Base-by-base conservation (phyloP, 2,329 filamentous ascomycete species). In the Aureobasidium namibiae region DNA sequence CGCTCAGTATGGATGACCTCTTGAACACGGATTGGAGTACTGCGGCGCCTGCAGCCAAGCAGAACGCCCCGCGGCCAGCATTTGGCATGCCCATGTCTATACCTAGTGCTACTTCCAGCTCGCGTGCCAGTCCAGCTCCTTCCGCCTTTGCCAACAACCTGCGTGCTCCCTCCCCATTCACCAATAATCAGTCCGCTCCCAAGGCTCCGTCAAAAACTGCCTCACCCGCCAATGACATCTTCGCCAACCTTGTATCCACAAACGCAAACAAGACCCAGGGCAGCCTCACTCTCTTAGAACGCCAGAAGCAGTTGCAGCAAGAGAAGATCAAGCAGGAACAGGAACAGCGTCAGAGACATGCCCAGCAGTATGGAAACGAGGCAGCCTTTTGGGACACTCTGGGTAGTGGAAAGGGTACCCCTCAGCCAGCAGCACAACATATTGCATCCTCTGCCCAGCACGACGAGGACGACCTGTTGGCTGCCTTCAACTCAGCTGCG, bases 271-370 rank as follows among this genome's bases (percentile, higher is more conserved):
- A 85, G 70, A 64, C 75, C 57, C 82, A 80, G 31, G 87, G 85
- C 71, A 94, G 88, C 63, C 77, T 96, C 16, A 83, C 84, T 1
- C 75, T 88, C 9, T 75, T 82, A 59, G 84, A 87, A 67, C 80
- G 83, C 56, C 85, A 88, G 70, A 81, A 77, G 67, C 87, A 84
- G 62, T 74, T 96, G 64, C 83, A 88, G 64, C 89, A 95, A 72
- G 86, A 90, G 67, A 89, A 90, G 72, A 82, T 84, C 63, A 83
- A 82, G 61, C 89, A 92, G 70, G 88, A 91, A 62, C 87, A 86
- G 61, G 87, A 92, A 69, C 82, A 83, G 68, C 82, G 81, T 67
- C 86, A 81, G 67, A 83, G 86, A 69, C 82, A 86, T 66, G 89
- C 94, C 64, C 80, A 83, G 31, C 85, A 92, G 62, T 96, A 90